Evolutionary conservation across 352 stramenopile genomes (phyloP).

Genomic region (Pythium periplocum): DNA sequence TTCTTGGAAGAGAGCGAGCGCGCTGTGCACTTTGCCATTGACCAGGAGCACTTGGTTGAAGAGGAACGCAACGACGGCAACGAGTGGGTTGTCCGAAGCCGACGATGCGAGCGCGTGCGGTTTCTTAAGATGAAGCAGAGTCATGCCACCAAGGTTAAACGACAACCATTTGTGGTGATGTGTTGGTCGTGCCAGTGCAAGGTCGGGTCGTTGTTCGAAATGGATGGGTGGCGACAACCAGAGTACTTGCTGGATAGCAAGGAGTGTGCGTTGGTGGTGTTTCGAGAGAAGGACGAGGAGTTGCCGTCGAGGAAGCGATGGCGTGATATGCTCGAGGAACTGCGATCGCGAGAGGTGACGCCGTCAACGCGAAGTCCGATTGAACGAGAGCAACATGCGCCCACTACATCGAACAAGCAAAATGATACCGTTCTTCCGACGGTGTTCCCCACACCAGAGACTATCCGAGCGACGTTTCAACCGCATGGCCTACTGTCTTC

Average conservation of each 20-base stretch:
- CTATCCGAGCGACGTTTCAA: conserved; percentile 11
- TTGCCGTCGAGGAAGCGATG: conserved; percentile 5
- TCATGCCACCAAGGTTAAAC: conserved; percentile 36
- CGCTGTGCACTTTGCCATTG: conserved; percentile 39
- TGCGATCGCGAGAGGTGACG: not conserved
- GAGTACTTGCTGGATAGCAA: conserved; percentile 51
- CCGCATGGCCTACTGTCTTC: conserved; percentile 35
- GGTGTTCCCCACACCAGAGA: conserved; percentile 24
- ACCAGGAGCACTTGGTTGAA: conserved; percentile 26
- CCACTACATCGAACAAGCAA: conserved; percentile 1
- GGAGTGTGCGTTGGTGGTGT: conserved; percentile 28
- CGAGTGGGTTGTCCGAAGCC: conserved; percentile 18
- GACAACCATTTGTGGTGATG: conserved; percentile 41
- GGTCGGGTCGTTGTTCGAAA: conserved; percentile 35
- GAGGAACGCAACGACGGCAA: conserved; percentile 9
- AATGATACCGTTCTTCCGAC: conserved; percentile 3
- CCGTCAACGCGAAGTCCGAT: conserved; percentile 1
- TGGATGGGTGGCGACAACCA: conserved; percentile 16
- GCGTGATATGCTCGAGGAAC: too few relatives aligned
- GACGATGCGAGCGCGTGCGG: conserved; percentile 15
- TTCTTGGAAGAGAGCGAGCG: conserved; percentile 50
- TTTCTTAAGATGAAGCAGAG: conserved; percentile 39
- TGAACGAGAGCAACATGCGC: conserved; percentile 1
- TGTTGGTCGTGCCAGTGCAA: conserved; percentile 45
- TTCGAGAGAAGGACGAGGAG: conserved; percentile 6